Base-by-base conservation (phyloP, 169 alveolate species). In the Babesia bovis region DNA sequence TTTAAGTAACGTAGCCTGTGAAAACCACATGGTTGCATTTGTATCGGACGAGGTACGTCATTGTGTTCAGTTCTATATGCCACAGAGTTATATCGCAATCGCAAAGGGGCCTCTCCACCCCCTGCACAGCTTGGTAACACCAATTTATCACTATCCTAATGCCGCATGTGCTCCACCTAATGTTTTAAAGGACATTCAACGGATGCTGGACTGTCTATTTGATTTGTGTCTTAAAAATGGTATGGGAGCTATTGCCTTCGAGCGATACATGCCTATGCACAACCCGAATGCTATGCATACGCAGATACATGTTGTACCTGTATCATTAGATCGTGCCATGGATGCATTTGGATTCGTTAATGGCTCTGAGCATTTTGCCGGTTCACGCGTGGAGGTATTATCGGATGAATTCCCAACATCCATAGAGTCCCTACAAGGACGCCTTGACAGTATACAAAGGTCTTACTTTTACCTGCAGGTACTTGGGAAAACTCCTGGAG, bases 231-330 rank as follows among this genome's bases (percentile, higher is more conserved):
- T 78, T 12, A 55, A 61, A n/a, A 26, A 21, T 32, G 87, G 87
- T 17, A 56, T 21, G 67, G 87, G 87, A 28, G 87, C 56, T 9
- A 45, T 78, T 1, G 87, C 83, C n/a, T 78, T 78, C 25, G 87
- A 78, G 45, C 63, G 87, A 0, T 78, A 53, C 69, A 73, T 78
- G 68, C 87, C 87, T 6, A 68, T 78, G 87, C 61, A 52, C 6
- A 68, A 51, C 66, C 66, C 66, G 6, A 32, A 13, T 23, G 87
- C 87, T n/a, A 78, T 68, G 82, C 87, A 78, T 25, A 68, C 83
- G 10, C 87, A 78, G 59, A 35, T 78, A 19, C 87, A 78, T 47
- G 87, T 78, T n/a, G 51, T 60, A 17, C 69, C 76, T 4, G 87
- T 78, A 0, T 83, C 87, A 3, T 41, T 70, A n/a, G 82, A 78